phyloP scores from a whole-genome alignment of 2,329 filamentous ascomycete species.

The Raffaelea albimanens region DNA sequence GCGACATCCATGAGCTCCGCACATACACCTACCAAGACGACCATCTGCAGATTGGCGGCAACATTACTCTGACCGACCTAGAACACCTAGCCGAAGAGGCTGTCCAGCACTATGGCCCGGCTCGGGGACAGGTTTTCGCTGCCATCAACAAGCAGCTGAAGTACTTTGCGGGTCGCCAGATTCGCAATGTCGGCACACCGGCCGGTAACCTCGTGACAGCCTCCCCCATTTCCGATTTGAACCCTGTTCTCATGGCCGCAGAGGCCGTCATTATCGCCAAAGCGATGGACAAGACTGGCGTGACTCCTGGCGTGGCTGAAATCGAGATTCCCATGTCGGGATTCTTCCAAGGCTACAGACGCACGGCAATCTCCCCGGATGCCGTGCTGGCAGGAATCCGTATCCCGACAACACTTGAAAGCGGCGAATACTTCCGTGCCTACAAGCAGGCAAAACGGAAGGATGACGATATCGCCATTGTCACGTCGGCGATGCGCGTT shows the following conservation, averaged over 20 bases:
- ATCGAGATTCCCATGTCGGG: constrained; percentile 82
- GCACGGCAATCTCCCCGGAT: constrained; percentile 70
- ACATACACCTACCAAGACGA: constrained; percentile 74
- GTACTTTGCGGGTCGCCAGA: constrained; percentile 91
- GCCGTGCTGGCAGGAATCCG: constrained; percentile 78
- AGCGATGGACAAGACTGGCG: constrained; percentile 45
- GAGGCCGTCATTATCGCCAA: constrained; percentile 75
- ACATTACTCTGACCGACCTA: constrained; percentile 84
- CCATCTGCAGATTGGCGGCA: constrained; percentile 84
- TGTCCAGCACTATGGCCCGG: constrained; percentile 64
- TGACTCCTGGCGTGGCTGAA: constrained; percentile 26
- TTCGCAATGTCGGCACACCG: constrained; percentile 93
- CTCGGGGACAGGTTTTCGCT: constrained; percentile 69
- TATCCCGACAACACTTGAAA: constrained; percentile 67
- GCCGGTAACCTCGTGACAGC: constrained; percentile 92
- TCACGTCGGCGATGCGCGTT: constrained; percentile 76
- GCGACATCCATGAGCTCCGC: constrained; percentile 82
- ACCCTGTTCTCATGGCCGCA: constrained; percentile 84
- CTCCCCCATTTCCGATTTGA: constrained; percentile 92
- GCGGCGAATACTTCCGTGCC: constrained; percentile 74
- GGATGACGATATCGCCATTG: constrained; percentile 97
- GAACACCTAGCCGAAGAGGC: constrained; percentile 77
- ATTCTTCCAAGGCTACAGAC: constrained; percentile 88
- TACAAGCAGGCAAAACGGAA: constrained; percentile 98
- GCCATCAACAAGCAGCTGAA: constrained; percentile 89